Conservation (phyloP, 176 grass and related monocot genomes). For the Eragrostis nindensis region DNA sequence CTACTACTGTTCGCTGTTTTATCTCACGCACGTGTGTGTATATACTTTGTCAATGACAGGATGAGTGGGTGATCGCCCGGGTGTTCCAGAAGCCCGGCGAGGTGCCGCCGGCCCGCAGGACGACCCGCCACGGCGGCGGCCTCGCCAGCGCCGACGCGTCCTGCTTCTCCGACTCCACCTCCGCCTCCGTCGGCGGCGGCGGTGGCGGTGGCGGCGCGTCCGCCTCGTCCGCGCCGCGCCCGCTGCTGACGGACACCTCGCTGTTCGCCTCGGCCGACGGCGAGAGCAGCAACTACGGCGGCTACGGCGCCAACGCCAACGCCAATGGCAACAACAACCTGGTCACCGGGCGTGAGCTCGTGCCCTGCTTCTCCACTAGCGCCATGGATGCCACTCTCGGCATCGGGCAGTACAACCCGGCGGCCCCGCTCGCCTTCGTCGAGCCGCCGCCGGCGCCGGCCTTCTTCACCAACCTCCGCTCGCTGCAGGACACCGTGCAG, state of each 20-base stretch:
- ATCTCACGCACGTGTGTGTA: neutral
- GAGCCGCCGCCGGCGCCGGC: constrained; percentile 31
- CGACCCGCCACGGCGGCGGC: constrained; percentile 28
- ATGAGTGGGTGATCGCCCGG: constrained; percentile 90
- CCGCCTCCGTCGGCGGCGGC: constrained; percentile 46
- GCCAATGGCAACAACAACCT: neutral
- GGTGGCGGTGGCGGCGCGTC: constrained; percentile 46
- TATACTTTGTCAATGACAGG: constrained; percentile 33
- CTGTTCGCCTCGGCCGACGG: constrained; percentile 15
- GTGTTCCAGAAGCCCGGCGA: constrained; percentile 77
- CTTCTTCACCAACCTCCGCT: constrained; percentile 53
- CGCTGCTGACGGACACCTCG: constrained; percentile 44
- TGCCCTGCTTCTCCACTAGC: constrained; percentile 98
- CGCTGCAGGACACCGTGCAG: constrained; percentile 64
- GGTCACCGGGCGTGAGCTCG: constrained; percentile 75
- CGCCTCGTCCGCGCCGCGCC: constrained; percentile 54
- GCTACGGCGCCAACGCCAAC: neutral
- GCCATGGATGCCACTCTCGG: constrained; percentile 41
- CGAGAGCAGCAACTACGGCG: constrained; percentile 45
- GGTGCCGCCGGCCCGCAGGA: constrained; percentile 39
- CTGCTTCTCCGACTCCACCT: constrained; percentile 76
- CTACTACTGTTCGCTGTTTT: neutral
- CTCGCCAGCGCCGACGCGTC: constrained; percentile 29
- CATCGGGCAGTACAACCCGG: constrained; percentile 46
- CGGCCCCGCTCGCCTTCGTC: constrained; percentile 36